phyloP scores from a whole-genome alignment of 2,329 filamentous ascomycete species.

The Pseudomassariella vexata region DNA sequence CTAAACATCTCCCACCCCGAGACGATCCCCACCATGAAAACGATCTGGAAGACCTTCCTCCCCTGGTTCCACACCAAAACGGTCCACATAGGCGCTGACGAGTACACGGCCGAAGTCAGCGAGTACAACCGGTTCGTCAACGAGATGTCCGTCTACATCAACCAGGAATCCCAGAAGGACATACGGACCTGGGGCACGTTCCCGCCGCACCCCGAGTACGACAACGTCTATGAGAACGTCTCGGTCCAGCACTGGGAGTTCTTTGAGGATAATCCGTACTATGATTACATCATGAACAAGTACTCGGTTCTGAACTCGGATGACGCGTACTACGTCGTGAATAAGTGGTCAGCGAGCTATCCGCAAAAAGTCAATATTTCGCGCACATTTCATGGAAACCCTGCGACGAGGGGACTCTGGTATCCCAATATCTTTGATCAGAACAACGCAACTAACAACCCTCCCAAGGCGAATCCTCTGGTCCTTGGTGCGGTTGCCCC shows the following conservation, averaged over 20 bases:
- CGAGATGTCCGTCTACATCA: constrained; percentile 42
- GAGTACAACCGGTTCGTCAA: constrained; percentile 50
- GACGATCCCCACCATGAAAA: constrained; percentile 45
- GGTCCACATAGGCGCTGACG: constrained; percentile 51
- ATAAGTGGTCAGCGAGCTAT: constrained; percentile 41
- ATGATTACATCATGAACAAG: constrained; percentile 34
- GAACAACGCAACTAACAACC: constrained; percentile 41
- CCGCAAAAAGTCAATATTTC: constrained; percentile 39
- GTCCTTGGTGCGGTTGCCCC: constrained; percentile 44
- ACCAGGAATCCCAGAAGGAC: constrained; percentile 29
- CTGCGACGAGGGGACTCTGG: constrained; percentile 33
- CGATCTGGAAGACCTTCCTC: constrained; percentile 46
- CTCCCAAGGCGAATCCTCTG: constrained; percentile 27
- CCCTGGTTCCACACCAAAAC: constrained; percentile 51
- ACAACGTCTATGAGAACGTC: constrained; percentile 36
- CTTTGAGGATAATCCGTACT: constrained; percentile 44
- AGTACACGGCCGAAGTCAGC: constrained; percentile 39
- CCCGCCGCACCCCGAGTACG: constrained; percentile 31
- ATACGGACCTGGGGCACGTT: constrained; percentile 54
- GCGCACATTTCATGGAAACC: constrained; percentile 38
- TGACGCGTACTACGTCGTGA: constrained; percentile 45
- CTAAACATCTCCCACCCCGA: constrained; percentile 51
- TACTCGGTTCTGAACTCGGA: constrained; percentile 49
- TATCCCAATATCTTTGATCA: constrained; percentile 45
- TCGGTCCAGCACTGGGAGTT: constrained; percentile 52